Percentiles rank a stretch among this genome's conserved stretches.
These are phyloP conservation scores for Pseudogymnoascus sp. DNA, from an alignment of 2,329 filamentous ascomycete species.

Conservation along the genomic window DNA sequence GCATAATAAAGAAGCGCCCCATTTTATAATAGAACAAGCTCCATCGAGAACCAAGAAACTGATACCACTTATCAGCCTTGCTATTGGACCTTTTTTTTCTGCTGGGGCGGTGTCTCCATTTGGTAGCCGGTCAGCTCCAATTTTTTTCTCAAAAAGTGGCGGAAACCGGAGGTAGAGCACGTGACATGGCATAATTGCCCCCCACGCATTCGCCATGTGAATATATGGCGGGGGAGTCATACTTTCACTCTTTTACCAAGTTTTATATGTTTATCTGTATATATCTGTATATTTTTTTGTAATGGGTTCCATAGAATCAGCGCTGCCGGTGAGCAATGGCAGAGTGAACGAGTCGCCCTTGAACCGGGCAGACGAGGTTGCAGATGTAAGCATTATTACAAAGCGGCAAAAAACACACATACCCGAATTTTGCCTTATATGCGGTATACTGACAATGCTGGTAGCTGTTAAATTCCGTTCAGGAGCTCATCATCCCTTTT, in stretches of 20 bases:
- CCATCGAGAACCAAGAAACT: not conserved
- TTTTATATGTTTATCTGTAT: conserved; percentile 3
- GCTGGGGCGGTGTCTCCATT: not conserved
- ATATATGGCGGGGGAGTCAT: conserved; percentile 2
- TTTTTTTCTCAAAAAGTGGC: not conserved
- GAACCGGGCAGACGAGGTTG: conserved; percentile 37
- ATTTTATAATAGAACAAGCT: not conserved
- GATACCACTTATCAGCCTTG: not conserved
- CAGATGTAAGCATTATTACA: conserved; percentile 35
- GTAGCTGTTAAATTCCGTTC: conserved; percentile 61
- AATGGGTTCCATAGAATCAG: conserved; percentile 18
- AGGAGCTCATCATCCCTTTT: conserved; percentile 61
- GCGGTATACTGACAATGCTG: not conserved
- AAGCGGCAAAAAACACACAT: not conserved
- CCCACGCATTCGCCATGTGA: not conserved
- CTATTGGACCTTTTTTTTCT: not conserved
- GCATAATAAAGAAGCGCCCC: not conserved
- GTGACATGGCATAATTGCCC: not conserved
- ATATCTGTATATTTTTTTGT: conserved; percentile 9
- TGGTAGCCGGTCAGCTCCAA: not conserved
- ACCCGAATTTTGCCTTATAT: not conserved
- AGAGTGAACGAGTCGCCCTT: conserved; percentile 19
- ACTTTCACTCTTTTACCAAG: not conserved
- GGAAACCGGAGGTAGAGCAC: not conserved
- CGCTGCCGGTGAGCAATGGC: conserved; percentile 14